Evolutionary conservation across 2,329 filamentous ascomycete species (phyloP).

Genomic region (Xylaria sp.): DNA sequence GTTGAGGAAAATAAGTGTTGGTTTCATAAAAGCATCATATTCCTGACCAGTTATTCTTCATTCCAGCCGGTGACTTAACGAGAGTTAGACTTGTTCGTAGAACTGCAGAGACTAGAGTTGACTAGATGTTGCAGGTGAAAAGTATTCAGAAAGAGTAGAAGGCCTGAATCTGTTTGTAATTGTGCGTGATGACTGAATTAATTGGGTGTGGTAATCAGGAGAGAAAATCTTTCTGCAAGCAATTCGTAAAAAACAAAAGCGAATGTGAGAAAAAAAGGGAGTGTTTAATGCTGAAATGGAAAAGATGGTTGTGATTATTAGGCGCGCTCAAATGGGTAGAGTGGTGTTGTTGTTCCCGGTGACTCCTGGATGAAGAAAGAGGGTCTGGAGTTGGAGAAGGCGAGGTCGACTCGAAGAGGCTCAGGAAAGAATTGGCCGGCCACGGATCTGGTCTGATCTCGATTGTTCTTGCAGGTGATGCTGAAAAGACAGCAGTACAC

Average conservation of each 20-base stretch:
- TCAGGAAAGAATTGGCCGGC: conserved; percentile 35
- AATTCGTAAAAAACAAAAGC: conserved; percentile 32
- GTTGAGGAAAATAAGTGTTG: conserved; percentile 33
- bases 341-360: conserved; percentile 9
- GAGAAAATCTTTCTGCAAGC: conserved; percentile 28
- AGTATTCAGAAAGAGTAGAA: conserved; percentile 34
- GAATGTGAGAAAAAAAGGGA: conserved; percentile 41
- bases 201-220: conserved; percentile 46
- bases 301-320: conserved; percentile 29
- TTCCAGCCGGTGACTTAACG: conserved; percentile 43
- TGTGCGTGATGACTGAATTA: conserved; percentile 42
- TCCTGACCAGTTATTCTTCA: conserved; percentile 45
- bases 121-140: conserved; percentile 33
- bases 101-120: conserved; percentile 1
- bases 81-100: conserved; percentile 8
- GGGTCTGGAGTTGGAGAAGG: conserved; percentile 50
- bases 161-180: conserved; percentile 40
- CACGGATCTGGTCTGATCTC: conserved; percentile 17
- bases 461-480: conserved; percentile 9
- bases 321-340: conserved; percentile 10
- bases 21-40: conserved; percentile 45
- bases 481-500: conserved; percentile 13
- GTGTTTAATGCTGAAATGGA: conserved; percentile 34
- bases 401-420: conserved; percentile 32
- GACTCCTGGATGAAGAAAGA: conserved; percentile 46